A percentile compares a stretch with the other conserved stretches of the same genome.
phyloP scores from a whole-genome alignment of 768 basidiomycete genomes.

The Coprinopsis cinerea region DNA sequence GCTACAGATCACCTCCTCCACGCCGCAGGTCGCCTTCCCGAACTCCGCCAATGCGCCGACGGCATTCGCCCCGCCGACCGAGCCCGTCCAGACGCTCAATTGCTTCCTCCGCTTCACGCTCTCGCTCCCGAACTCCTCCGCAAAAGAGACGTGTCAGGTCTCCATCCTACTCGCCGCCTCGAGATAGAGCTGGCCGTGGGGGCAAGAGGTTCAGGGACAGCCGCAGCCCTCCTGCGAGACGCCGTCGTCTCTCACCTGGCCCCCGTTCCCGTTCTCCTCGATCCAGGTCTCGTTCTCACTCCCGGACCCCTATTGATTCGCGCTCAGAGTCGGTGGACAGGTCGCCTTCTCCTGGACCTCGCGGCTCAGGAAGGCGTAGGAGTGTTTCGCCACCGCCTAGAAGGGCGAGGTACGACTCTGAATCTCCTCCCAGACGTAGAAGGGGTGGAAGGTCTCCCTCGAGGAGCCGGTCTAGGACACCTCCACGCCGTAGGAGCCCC shows the following conservation, averaged over 20 bases:
- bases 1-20: constrained; percentile 22
- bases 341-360: neutral
- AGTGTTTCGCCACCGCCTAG: neutral
- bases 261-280: constrained; percentile 22
- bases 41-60: constrained; percentile 19
- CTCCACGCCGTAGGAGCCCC: neutral
- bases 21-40: constrained; percentile 20
- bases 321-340: neutral
- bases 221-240: constrained; percentile 50
- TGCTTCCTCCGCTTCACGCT: constrained; percentile 32
- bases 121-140: constrained; percentile 33
- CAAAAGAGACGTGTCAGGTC: constrained; percentile 34
- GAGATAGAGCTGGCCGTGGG: constrained; percentile 18
- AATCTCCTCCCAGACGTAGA: neutral
- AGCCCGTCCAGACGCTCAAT: constrained; percentile 36
- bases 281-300: too few relatives aligned
- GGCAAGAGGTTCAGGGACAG: constrained; percentile 31
- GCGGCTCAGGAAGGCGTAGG: neutral
- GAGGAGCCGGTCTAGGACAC: neutral
- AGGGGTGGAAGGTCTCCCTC: neutral
- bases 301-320: too few relatives aligned
- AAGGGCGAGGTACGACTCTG: neutral
- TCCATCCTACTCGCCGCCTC: constrained; percentile 47
- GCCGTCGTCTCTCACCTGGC: constrained; percentile 36
- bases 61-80: constrained; percentile 22